Conservation (phyloP, 352 stramenopile species). For the Globisporangium apiculatum region DNA sequence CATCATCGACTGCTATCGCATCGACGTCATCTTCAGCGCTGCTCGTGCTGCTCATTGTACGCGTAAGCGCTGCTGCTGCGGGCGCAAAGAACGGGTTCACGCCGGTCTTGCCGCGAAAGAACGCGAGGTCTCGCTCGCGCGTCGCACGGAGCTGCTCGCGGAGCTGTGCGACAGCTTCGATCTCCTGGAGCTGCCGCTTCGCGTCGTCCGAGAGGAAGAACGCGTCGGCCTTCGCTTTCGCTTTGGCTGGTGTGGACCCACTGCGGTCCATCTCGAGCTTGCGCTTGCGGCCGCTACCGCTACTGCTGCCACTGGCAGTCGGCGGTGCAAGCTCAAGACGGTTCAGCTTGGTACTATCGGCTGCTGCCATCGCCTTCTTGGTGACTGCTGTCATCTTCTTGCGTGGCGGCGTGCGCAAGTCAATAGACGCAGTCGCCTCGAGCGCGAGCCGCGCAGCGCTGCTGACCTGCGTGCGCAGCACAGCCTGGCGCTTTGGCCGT, state of each 20-base stretch:
- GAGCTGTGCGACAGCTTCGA: conserved; percentile 53
- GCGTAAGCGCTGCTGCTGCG: conserved; percentile 5
- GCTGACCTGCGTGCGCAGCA: conserved; percentile 30
- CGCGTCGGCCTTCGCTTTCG: conserved; percentile 10
- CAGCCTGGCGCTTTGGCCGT: conserved; percentile 49
- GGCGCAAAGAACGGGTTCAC: conserved; percentile 65
- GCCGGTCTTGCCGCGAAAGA: conserved; percentile 44
- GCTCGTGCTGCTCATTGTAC: conserved; percentile 1
- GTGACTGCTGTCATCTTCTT: not conserved
- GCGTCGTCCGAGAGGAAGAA: conserved; percentile 66
- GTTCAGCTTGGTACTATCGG: not conserved
- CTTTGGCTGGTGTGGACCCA: conserved; percentile 21
- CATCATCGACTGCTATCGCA: conserved; percentile 9
- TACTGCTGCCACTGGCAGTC: conserved; percentile 1
- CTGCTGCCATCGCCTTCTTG: not conserved
- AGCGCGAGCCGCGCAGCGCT: conserved; percentile 1
- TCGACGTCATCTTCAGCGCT: not conserved
- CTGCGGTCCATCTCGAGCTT: conserved; percentile 63
- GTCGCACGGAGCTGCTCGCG: conserved; percentile 56
- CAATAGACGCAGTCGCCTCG: conserved; percentile 1
- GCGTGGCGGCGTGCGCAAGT: conserved; percentile 8
- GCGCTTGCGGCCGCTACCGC: conserved; percentile 28
- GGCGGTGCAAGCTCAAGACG: conserved; percentile 9
- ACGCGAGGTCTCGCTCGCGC: conserved; percentile 62
- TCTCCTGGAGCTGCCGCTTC: conserved; percentile 64